Base-by-base conservation (phyloP, 2,329 filamentous ascomycete genomes). In the Graphilbum fragrans region DNA sequence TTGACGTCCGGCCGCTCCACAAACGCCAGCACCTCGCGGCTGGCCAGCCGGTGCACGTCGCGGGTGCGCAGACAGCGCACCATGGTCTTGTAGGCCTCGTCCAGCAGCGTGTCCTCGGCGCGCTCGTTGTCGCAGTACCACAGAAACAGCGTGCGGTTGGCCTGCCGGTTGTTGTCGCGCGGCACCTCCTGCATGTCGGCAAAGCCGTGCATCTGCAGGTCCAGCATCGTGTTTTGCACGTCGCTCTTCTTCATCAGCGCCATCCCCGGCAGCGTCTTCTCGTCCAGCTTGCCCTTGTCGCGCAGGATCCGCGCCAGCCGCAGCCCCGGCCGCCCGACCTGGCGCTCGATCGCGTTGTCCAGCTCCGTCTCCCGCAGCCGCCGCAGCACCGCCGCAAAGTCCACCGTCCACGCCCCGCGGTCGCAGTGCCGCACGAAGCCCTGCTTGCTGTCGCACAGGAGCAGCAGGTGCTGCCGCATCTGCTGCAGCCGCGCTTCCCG, bases 121-220 rank as follows among this genome's bases (percentile, higher is more conserved):
- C 83, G 75, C 36, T 86, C 77, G 11, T 74, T 67, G 55, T 96
- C 88, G 59, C 86, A 94, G 66, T 79, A 94, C 80, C 88, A 95
- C 42, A 96, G 75, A 58, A 88, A 96, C 20, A 94, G 73, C 1
- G 87, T 94, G 40, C 86, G 78, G 47, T 80, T 84, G 1, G 88
- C 85, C 52, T 83, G 75, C 27, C 87, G 80, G 47, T 80, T 81
- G 49, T 82, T 82, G 53, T 96, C 90, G 49, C 85, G 84, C 1
- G 92, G 92, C 1, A 98, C 82, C 63, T 98, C 92, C 58, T 98
- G 92, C 6, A 94, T 77, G 50, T 96, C 86, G 12, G 94, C 77
- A 46, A 92, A 80, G 2, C 92, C 90, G 17, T 79, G 78, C 58
- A 86, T 80, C 51, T 94, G 85, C 72, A 98, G 84, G 47, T 80